Evolutionary conservation across 441 rosid genomes (phyloP).

Genomic region (Gossypium armourianum): DNA sequence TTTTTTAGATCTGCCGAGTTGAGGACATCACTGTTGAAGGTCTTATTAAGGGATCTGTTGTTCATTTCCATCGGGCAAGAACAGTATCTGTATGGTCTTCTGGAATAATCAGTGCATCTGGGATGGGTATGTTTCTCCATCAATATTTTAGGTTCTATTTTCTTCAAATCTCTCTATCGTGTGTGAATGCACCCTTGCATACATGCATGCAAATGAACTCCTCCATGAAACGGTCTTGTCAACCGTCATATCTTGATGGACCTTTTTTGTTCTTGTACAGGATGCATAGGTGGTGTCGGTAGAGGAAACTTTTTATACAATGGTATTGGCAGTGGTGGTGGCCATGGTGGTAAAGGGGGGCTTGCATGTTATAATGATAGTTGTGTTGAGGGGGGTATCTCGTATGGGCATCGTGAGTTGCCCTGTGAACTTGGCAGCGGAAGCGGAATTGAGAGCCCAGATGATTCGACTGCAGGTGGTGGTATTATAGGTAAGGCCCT

Average conservation of each 20-base stretch:
- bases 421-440: constrained; percentile 99
- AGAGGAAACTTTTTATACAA: constrained; percentile 55
- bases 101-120: constrained; percentile 82
- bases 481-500: constrained; percentile 68
- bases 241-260: constrained; percentile 8
- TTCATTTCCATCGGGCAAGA: constrained; percentile 92
- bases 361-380: constrained; percentile 50
- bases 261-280: constrained; percentile 36
- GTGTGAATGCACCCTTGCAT: not conserved
- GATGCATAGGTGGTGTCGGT: constrained; percentile 91
- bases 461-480: constrained; percentile 76
- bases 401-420: constrained; percentile 72
- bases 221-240: not conserved
- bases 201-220: not conserved
- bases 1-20: constrained; percentile 81
- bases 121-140: constrained; percentile 60
- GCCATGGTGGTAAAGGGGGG: constrained; percentile 98
- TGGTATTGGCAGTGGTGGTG: constrained; percentile 91
- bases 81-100: constrained; percentile 59
- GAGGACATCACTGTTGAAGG: constrained; percentile 87
- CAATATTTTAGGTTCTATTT: constrained; percentile 9
- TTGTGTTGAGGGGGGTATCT: constrained; percentile 63
- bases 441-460: constrained; percentile 66
- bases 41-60: constrained; percentile 78
- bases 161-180: not conserved